Conservation (phyloP, 2,329 filamentous ascomycete genomes). For the Aspergillus thermomutatus region DNA sequence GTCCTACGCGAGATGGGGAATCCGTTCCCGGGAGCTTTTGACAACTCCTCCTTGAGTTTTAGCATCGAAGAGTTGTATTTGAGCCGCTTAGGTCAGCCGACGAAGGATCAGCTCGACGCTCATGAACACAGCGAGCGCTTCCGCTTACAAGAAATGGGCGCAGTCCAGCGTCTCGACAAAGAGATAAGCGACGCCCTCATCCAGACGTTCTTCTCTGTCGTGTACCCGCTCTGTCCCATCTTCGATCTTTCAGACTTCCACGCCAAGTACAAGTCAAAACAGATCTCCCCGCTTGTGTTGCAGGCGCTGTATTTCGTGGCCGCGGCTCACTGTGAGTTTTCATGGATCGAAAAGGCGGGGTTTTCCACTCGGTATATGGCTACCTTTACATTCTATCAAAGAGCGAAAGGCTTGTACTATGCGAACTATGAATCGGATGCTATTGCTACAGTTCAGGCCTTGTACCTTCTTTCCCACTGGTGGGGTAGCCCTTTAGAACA, state of each 20-base stretch:
- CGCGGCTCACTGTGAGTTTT: background rate
- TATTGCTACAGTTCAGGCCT: constrained; percentile 3
- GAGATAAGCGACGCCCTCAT: background rate
- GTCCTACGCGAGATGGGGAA: constrained; percentile 2
- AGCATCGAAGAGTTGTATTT: constrained; percentile 1
- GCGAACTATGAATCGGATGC: constrained; percentile 6
- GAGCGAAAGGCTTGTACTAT: constrained; percentile 6
- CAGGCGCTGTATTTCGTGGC: background rate
- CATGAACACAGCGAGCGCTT: constrained; percentile 1
- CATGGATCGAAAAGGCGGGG: background rate
- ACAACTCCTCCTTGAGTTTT: background rate
- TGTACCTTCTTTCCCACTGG: constrained; percentile 4
- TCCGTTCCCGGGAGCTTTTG: background rate
- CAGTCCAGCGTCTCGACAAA: background rate
- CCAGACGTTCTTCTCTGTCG: constrained; percentile 1
- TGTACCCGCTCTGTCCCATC: background rate
- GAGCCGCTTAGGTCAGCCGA: constrained; percentile 1
- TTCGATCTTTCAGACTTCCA: constrained; percentile 4
- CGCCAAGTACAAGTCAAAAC: background rate
- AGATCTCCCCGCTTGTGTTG: constrained; percentile 3
- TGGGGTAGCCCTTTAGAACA: constrained; percentile 7
- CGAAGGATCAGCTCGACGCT: constrained; percentile 2
- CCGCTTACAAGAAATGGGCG: constrained; percentile 1
- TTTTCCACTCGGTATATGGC: constrained; percentile 3
- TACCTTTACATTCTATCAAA: constrained; percentile 2